Evolutionary conservation across 192 early-diverging fungal genomes (phyloP), one percentile per base, ranked within the genome.

Genomic region (Dissophora globulifera): DNA sequence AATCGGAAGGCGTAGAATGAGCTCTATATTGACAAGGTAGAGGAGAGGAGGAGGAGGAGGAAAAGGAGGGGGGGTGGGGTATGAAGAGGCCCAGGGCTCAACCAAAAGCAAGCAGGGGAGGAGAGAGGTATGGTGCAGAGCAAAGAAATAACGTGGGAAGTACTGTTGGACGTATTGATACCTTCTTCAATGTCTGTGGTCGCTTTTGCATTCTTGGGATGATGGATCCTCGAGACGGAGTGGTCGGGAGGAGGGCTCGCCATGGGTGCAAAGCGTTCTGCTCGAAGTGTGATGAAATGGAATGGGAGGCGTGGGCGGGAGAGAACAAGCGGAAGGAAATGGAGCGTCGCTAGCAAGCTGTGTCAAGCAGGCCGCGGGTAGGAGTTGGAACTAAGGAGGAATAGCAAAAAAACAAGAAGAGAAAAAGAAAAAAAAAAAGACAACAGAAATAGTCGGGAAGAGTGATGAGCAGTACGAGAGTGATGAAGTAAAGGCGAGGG

Each of bases 111-210:
- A 16, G 32, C 32, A 54, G 51, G 51, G 40, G 50, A 19, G 46
- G 41, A 40, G 25, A 38, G 60, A 46, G 12, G 31, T 20, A 3
- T 43, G 31, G 13, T 17, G 16, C 7, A 22, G 22, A 62, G 48
- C 11, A 50, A 43, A 45, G 16, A 62, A 25, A 62, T 22, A n/a
- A 38, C 27, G 32, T 32, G 45, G 25, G 40, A 23, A 15, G 4
- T 16, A 29, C 16, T 25, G 57, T 32, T 32, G 26, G 43, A 59
- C 20, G 20, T 46, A 23, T 17, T 25, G 11, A 22, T 69, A 69
- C 67, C 67, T 69, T 69, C 57, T 22, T 69, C 38, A 30, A 69
- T 59, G 58, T 54, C 67, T 43, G 67, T 69, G 8, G 67, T 12
- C 32, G 67, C 67, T 22, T 69, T 69, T 10, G 47, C 50, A 35